These are phyloP conservation scores for Rhodotorula toruloides DNA, from an alignment of 768 basidiomycete species.

Conservation along the genomic window DNA sequence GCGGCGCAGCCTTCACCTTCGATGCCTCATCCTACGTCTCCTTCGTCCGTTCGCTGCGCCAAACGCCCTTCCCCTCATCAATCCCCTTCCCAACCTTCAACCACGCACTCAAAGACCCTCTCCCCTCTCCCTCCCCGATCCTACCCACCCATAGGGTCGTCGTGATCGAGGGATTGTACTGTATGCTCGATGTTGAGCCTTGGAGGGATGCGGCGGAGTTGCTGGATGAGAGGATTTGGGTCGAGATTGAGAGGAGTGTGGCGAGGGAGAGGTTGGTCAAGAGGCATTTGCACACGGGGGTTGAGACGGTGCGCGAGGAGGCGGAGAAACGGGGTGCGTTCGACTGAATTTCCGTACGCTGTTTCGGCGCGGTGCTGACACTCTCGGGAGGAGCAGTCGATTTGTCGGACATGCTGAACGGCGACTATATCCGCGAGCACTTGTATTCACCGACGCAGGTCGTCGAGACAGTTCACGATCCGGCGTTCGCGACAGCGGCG, in stretches of 20 bases:
- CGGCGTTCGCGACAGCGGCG: not conserved
- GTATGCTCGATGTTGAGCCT: slow-evolving; percentile 64
- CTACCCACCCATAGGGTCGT: slow-evolving; percentile 66
- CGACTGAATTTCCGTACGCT: not conserved
- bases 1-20: slow-evolving; percentile 90
- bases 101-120: slow-evolving; percentile 81
- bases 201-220: slow-evolving; percentile 64
- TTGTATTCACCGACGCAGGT: slow-evolving; percentile 20
- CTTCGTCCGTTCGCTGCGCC: slow-evolving; percentile 60
- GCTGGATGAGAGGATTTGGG: slow-evolving; percentile 74
- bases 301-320: slow-evolving; percentile 36
- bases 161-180: slow-evolving; percentile 85
- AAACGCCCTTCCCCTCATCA: slow-evolving; percentile 17
- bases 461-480: slow-evolving; percentile 26
- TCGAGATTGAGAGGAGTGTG: slow-evolving; percentile 47
- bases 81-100: slow-evolving; percentile 74
- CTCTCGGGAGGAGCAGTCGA: slow-evolving; percentile 25
- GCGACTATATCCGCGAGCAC: slow-evolving; percentile 36
- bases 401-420: slow-evolving; percentile 41
- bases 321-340: slow-evolving; percentile 34
- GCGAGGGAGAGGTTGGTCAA: slow-evolving; percentile 42
- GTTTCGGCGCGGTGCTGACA: not conserved
- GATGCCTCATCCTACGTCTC: slow-evolving; percentile 65
- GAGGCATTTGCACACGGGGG: slow-evolving; percentile 44
- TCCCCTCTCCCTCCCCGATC: slow-evolving; percentile 58